Base-by-base conservation (phyloP, 345 rosid species). In the Lepidium africanum region DNA sequence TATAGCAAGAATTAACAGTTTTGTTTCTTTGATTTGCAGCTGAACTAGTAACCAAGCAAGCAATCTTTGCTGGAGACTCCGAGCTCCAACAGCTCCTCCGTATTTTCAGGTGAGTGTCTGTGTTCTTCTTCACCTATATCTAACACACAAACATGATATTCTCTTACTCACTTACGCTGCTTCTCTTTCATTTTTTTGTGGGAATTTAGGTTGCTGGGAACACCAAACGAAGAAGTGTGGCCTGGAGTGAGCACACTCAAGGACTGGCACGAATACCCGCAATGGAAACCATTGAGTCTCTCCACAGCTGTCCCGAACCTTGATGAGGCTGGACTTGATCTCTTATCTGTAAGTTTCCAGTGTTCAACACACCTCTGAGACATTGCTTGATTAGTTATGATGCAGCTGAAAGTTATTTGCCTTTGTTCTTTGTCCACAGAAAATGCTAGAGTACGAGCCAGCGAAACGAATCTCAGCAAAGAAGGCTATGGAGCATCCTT, bases 251-350 rank as follows among this genome's bases (percentile, higher is more conserved):
- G 97, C 84, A 77, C 52, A 55, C 83, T 94, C 69, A 71, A 85
- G 82, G 91, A 91, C 83, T 94, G 99, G 99, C 99, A 94, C 38
- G 99, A 87, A 73, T 94, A 94, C 80, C 97, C 99, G 0, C 93
- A 89, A 21, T 94, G 99, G 99, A 91, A 74, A 58, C 86, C 96
- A 9, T 85, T 84, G 71, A 79, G 73, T 63, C 77, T 94, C 73
- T 79, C 90, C 38, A 63, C 86, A 9, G 88, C 83, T 68, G 91
- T 94, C 39, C 88, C 91, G 38, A 77, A 81, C 58, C 80, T 94
- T 60, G 93, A 89, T 5, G 65, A 80, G 36, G 75, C 87, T 11
- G 99, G 99, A 45, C 59, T 87, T 38, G 86, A 94, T 81, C 85
- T 94, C 62, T 80, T 94, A 57, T 68, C 83, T 1, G 99, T 94